Evolutionary conservation across 352 stramenopile genomes (phyloP).

Genomic region (Globisporangium barbulae): DNA sequence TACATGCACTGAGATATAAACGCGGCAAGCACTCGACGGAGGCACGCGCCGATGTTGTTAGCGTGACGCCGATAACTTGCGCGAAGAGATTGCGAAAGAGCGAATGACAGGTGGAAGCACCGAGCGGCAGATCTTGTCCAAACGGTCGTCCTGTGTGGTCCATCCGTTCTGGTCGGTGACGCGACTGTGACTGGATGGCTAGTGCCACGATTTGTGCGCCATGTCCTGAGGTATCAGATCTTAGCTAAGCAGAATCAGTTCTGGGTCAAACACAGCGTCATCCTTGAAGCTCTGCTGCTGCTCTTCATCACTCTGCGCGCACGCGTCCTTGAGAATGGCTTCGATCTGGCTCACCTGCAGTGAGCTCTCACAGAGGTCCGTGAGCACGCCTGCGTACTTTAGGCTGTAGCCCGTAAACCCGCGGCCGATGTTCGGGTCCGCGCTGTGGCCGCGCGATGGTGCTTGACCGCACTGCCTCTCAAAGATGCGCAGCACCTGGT

Average conservation of each 20-base stretch:
- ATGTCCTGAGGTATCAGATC: background rate
- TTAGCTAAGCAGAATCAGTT: conserved; percentile 16
- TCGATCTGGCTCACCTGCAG: conserved; percentile 25
- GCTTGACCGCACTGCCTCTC: conserved; percentile 20
- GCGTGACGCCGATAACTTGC: background rate
- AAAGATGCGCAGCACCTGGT: conserved; percentile 30
- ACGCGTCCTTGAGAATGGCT: conserved; percentile 32
- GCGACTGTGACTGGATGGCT: background rate
- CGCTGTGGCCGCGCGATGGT: conserved; percentile 7
- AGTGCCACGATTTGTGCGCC: conserved; percentile 1
- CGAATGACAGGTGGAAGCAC: background rate
- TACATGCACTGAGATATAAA: background rate
- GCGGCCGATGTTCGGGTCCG: conserved; percentile 26
- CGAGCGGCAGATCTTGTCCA: background rate
- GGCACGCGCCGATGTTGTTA: background rate
- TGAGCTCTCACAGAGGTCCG: conserved; percentile 40
- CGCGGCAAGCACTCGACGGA: background rate
- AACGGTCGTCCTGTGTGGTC: conserved; percentile 7
- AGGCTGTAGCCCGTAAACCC: conserved; percentile 68
- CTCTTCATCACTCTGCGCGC: background rate
- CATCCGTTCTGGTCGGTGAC: conserved; percentile 12
- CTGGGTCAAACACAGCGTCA: conserved; percentile 22
- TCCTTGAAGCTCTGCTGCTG: conserved; percentile 2
- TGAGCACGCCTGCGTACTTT: conserved; percentile 50
- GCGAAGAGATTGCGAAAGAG: background rate